These are phyloP conservation scores for Eutrema salsugineum DNA, from an alignment of 441 rosid genomes.

Conservation along the genomic window DNA sequence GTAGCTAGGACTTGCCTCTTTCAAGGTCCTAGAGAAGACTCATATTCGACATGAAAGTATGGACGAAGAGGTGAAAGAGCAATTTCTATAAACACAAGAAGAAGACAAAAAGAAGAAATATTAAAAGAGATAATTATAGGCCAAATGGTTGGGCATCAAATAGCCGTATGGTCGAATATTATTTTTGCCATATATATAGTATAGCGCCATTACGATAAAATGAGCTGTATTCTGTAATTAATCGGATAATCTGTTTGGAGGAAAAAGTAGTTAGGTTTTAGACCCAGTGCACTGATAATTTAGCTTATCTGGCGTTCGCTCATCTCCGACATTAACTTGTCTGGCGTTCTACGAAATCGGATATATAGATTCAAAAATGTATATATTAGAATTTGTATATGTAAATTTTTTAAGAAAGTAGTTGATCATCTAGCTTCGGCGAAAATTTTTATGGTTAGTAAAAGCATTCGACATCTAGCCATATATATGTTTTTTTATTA, in stretches of 20 bases:
- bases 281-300: background rate
- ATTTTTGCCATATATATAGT: conserved; percentile 1
- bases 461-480: background rate
- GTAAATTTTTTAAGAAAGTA: background rate
- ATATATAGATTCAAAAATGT: background rate
- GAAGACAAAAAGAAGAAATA: conserved; percentile 1
- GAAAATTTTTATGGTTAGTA: background rate
- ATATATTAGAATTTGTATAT: background rate
- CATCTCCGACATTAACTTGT: background rate
- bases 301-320: conserved; percentile 11
- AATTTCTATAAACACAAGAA: background rate
- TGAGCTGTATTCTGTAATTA: conserved; percentile 6
- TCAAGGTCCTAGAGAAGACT: conserved; percentile 17
- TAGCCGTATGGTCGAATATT: conserved; percentile 12
- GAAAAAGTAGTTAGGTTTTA: background rate
- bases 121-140: background rate
- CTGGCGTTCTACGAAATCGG: background rate
- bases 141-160: background rate
- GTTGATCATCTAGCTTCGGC: background rate
- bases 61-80: conserved; percentile 5
- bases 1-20: conserved; percentile 12
- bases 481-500: background rate
- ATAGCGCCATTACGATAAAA: background rate
- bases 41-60: background rate
- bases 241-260: background rate